Evolutionary conservation across 73 alveolate species (phyloP).

Genomic region (Uronychia binucleata): DNA sequence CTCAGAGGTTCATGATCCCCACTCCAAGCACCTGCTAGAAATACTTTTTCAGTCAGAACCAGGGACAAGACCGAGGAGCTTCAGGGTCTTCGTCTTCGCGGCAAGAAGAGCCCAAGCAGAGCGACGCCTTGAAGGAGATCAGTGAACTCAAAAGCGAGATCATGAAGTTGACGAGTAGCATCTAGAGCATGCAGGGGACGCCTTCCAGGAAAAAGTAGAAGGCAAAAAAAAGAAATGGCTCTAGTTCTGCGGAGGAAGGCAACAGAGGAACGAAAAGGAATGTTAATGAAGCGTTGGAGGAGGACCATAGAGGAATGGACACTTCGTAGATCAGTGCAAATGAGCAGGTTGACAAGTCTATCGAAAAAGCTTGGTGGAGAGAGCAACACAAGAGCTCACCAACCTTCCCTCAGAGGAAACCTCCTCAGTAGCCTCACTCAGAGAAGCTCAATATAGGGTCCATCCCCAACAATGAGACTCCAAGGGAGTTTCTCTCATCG

Average conservation of each 20-base stretch:
- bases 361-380: slow-evolving; percentile 45
- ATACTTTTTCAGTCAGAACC: no score
- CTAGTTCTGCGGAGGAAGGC: no score
- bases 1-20: no score
- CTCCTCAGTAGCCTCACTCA: not conserved
- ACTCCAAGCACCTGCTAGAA: no score
- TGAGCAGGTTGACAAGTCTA: slow-evolving; percentile 21
- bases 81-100: no score
- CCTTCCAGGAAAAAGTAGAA: slow-evolving; percentile 10
- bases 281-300: no score
- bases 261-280: no score
- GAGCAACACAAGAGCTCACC: not conserved
- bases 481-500: not conserved
- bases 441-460: not conserved
- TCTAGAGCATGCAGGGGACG: not conserved
- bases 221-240: not conserved
- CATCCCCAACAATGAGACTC: not conserved
- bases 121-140: slow-evolving; percentile 27
- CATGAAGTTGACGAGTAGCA: slow-evolving; percentile 21
- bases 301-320: no score
- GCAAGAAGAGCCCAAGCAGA: not conserved
- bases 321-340: not conserved
- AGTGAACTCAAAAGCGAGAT: slow-evolving; percentile 41
- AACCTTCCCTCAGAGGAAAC: not conserved
- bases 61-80: no score